phyloP scores from a whole-genome alignment of 768 basidiomycete species.

The Amanita rimosa region DNA sequence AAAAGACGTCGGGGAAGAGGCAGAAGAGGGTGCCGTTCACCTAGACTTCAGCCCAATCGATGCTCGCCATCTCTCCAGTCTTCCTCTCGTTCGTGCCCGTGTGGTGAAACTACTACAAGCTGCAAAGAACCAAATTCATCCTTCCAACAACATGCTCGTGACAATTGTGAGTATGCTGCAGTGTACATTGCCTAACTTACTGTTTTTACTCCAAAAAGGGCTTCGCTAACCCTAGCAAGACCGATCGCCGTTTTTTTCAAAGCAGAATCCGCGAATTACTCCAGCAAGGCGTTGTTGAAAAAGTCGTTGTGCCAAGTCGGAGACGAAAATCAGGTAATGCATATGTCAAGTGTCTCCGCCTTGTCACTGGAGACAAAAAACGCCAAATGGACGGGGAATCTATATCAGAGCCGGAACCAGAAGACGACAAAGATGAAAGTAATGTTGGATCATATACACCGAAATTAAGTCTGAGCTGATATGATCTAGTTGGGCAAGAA shows the following conservation, averaged over 20 bases:
- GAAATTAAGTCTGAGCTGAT: neutral
- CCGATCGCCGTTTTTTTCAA: conserved; percentile 76
- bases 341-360: conserved; percentile 56
- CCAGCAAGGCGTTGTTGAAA: conserved; percentile 64
- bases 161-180: conserved; percentile 44
- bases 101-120: conserved; percentile 62
- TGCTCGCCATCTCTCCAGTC: conserved; percentile 64
- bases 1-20: conserved; percentile 21
- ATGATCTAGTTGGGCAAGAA: conserved; percentile 15
- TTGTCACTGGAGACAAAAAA: conserved; percentile 32
- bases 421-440: conserved; percentile 22
- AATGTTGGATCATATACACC: neutral
- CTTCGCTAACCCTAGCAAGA: conserved; percentile 61
- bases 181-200: neutral
- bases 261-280: conserved; percentile 64
- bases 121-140: conserved; percentile 60
- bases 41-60: conserved; percentile 63
- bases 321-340: conserved; percentile 33
- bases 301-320: conserved; percentile 55
- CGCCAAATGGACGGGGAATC: neutral
- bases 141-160: conserved; percentile 65
- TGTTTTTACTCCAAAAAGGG: conserved; percentile 35
- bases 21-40: conserved; percentile 19
- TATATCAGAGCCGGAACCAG: conserved; percentile 18
- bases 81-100: conserved; percentile 59